Percentiles rank a stretch among this genome's conserved stretches.
phyloP scores from a whole-genome alignment of 2,329 filamentous ascomycete species.

The Trichoderma afroharzianum region DNA sequence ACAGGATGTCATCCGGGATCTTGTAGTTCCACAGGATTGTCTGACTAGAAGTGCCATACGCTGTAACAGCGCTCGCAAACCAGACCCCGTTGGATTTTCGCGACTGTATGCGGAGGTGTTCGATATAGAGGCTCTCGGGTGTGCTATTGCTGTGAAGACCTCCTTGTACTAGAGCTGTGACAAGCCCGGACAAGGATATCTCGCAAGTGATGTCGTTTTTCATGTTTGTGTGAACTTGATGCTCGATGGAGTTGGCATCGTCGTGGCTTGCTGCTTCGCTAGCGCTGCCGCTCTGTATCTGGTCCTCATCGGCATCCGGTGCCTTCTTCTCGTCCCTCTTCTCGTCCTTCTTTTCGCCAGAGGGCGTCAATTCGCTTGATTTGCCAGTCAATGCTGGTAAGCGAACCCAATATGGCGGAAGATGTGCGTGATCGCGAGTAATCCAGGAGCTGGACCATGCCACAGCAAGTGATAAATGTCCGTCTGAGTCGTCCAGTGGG shows the following conservation, averaged over 20 bases:
- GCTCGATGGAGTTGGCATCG: slow-evolving; percentile 36
- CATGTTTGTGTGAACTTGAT: slow-evolving; percentile 28
- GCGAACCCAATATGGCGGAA: slow-evolving; percentile 59
- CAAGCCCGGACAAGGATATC: slow-evolving; percentile 45
- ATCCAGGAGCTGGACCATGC: slow-evolving; percentile 56
- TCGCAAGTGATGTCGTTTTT: slow-evolving; percentile 43
- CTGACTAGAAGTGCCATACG: slow-evolving; percentile 50
- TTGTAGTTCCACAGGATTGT: slow-evolving; percentile 60
- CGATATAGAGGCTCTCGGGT: slow-evolving; percentile 42
- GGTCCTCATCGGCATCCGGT: slow-evolving; percentile 1
- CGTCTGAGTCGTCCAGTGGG: slow-evolving; percentile 57
- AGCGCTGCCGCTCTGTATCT: not conserved
- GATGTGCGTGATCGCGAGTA: slow-evolving; percentile 45
- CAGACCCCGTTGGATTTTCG: slow-evolving; percentile 43
- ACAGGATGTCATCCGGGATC: slow-evolving; percentile 50
- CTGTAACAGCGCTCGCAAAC: slow-evolving; percentile 56
- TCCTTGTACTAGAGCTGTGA: slow-evolving; percentile 42
- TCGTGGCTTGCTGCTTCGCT: not conserved
- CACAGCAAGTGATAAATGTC: slow-evolving; percentile 54
- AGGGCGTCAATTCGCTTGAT: not conserved
- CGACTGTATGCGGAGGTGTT: slow-evolving; percentile 41
- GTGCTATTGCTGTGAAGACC: slow-evolving; percentile 25
- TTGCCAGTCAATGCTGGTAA: slow-evolving; percentile 36
- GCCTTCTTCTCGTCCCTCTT: slow-evolving; percentile 5
- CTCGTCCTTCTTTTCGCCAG: not conserved